phyloP scores from a whole-genome alignment of 2,329 filamentous ascomycete genomes.

The Arthrobotrys sinensis region DNA sequence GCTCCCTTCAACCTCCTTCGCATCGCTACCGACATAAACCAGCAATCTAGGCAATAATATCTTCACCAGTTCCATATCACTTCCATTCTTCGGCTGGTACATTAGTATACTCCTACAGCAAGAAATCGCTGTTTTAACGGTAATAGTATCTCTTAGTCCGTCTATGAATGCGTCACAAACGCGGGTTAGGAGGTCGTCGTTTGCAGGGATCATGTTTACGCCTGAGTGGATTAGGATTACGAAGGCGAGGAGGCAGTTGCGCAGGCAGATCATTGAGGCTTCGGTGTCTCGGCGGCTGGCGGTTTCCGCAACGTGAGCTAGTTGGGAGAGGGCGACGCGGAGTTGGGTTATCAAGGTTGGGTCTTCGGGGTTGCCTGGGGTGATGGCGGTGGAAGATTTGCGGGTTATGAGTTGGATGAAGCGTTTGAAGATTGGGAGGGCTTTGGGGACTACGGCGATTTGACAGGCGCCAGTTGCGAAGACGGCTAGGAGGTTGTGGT shows the following conservation, averaged over 20 bases:
- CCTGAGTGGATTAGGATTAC: slow-evolving; percentile 91
- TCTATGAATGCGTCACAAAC: slow-evolving; percentile 87
- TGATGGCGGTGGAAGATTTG: slow-evolving; percentile 62
- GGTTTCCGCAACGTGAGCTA: slow-evolving; percentile 63
- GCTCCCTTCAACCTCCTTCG: slow-evolving; percentile 79
- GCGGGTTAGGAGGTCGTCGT: slow-evolving; percentile 73
- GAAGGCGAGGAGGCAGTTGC: slow-evolving; percentile 89
- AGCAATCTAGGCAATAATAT: slow-evolving; percentile 83
- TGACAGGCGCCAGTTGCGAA: slow-evolving; percentile 90
- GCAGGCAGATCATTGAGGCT: slow-evolving; percentile 87
- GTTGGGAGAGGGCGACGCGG: slow-evolving; percentile 63
- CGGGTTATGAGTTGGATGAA: slow-evolving; percentile 83
- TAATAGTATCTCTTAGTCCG: slow-evolving; percentile 75
- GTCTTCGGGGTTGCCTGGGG: slow-evolving; percentile 53
- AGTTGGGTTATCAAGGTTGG: slow-evolving; percentile 62
- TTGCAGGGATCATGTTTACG: slow-evolving; percentile 79
- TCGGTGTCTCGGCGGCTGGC: slow-evolving; percentile 74
- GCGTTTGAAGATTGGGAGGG: slow-evolving; percentile 89
- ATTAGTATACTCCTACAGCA: slow-evolving; percentile 87
- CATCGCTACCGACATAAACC: slow-evolving; percentile 77
- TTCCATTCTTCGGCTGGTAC: slow-evolving; percentile 73
- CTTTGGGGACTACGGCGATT: slow-evolving; percentile 87
- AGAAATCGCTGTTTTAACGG: slow-evolving; percentile 80
- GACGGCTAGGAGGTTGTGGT: slow-evolving; percentile 71
- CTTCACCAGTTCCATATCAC: slow-evolving; percentile 81